Conservation (phyloP, 1,139 yeast species). For the Arxiozyma telluris region DNA sequence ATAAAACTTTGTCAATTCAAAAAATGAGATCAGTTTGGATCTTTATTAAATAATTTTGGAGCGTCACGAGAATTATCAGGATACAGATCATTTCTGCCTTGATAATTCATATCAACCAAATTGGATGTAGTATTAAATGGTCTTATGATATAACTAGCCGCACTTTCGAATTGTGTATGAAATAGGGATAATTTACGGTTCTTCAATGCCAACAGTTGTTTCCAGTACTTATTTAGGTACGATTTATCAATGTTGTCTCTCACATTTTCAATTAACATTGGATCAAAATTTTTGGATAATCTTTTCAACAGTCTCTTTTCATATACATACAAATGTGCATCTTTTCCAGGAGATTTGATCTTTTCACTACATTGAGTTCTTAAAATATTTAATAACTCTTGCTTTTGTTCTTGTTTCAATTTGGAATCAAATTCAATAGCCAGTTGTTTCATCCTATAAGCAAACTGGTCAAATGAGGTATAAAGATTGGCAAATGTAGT, state of each 20-base stretch:
- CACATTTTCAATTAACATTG: constrained; percentile 2
- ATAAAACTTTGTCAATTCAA: no score
- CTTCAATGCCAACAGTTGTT: constrained; percentile 4
- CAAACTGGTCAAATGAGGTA: constrained; percentile 15
- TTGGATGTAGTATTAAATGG: not conserved
- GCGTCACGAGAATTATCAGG: constrained; percentile 4
- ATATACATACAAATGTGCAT: constrained; percentile 18
- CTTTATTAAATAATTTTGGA: not conserved
- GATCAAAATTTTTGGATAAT: constrained; percentile 3
- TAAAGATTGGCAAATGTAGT: constrained; percentile 14
- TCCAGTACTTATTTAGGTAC: constrained; percentile 5
- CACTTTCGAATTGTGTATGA: not conserved
- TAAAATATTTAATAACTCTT: constrained; percentile 10
- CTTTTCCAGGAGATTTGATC: constrained; percentile 21
- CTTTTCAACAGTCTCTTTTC: constrained; percentile 18
- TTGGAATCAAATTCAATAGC: constrained; percentile 18
- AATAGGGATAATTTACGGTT: constrained; percentile 2
- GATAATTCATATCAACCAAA: constrained; percentile 1
- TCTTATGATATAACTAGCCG: not conserved
- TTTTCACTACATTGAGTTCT: constrained; percentile 10
- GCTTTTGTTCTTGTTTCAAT: constrained; percentile 10
- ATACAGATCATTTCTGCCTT: constrained; percentile 5
- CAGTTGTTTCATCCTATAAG: constrained; percentile 24
- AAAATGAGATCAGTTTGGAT: not conserved
- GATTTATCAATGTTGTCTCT: constrained; percentile 2